Conservation (phyloP, 139 green algal species). For the Pleodorina starrii region DNA sequence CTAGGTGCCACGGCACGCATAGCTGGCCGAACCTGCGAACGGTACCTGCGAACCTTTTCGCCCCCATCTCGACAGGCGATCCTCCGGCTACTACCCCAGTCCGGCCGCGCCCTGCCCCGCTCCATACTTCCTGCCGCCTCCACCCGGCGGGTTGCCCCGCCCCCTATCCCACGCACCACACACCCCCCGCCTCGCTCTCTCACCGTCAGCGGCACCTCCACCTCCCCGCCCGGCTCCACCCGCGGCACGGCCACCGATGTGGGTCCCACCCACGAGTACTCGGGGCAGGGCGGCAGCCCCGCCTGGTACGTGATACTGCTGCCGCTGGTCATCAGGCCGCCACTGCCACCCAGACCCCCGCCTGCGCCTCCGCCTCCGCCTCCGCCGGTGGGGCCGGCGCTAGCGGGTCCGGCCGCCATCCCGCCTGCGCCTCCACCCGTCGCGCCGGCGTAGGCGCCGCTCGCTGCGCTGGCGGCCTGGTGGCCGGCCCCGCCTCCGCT, state of each 20-base stretch:
- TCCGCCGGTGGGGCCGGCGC: neutral
- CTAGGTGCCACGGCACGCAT: neutral
- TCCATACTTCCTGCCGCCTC: neutral
- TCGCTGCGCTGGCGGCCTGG: no score
- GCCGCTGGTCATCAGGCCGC: neutral
- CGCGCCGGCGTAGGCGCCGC: neutral
- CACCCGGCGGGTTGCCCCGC: no score
- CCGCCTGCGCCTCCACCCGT: neutral
- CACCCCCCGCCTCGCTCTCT: neutral
- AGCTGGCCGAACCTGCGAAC: neutral
- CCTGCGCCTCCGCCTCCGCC: neutral
- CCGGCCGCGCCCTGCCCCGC: no score
- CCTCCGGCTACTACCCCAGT: neutral
- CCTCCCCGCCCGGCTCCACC: conserved; percentile 46
- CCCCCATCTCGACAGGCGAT: neutral
- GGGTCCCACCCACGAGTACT: conserved; percentile 64
- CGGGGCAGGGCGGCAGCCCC: conserved; percentile 53
- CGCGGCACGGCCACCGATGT: conserved; percentile 51
- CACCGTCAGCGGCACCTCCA: conserved; percentile 57
- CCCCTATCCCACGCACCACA: neutral
- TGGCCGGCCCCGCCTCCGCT: no score
- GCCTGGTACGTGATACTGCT: conserved; percentile 49
- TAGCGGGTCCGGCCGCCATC: neutral
- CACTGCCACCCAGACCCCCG: neutral
- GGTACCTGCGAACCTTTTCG: neutral